Evolutionary conservation across 148 eudicot species (phyloP).

Genomic region (Hydrangea macrophylla): DNA sequence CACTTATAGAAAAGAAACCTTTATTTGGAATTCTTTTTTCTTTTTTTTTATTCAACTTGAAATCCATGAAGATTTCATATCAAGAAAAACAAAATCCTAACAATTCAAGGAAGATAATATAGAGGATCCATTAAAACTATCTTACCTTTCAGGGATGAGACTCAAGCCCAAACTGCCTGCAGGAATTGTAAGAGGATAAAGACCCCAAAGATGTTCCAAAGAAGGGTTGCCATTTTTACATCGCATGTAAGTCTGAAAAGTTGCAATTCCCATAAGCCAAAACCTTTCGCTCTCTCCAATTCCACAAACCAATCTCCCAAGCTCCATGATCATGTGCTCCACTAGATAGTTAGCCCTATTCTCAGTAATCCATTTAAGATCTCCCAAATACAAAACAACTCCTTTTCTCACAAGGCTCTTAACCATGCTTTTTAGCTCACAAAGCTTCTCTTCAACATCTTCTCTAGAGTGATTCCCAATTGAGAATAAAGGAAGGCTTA

Average conservation of each 20-base stretch:
- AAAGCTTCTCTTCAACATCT: constrained; percentile 56
- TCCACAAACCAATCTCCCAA: constrained; percentile 49
- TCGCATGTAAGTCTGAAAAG: constrained; percentile 71
- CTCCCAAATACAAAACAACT: constrained; percentile 67
- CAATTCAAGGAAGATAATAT: neutral
- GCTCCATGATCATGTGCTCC: constrained; percentile 68
- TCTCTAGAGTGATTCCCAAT: constrained; percentile 43
- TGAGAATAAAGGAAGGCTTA: constrained; percentile 44
- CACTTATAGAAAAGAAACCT: neutral
- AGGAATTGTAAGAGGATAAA: constrained; percentile 72
- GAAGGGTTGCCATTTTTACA: constrained; percentile 57
- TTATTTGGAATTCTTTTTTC: neutral
- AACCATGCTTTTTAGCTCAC: constrained; percentile 47
- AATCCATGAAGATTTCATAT: neutral
- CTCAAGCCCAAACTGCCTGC: constrained; percentile 53
- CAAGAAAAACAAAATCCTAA: neutral
- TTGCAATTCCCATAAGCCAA: constrained; percentile 76
- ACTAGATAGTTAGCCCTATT: constrained; percentile 61
- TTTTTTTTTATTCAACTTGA: neutral
- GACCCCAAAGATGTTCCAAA: constrained; percentile 60
- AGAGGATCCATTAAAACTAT: neutral
- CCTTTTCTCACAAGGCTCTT: constrained; percentile 51
- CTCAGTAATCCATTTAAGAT: constrained; percentile 78
- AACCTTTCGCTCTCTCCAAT: constrained; percentile 41
- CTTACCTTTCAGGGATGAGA: constrained; percentile 65